phyloP scores from a whole-genome alignment of 306 rosid species.

The Hippophae gyantsensis region DNA sequence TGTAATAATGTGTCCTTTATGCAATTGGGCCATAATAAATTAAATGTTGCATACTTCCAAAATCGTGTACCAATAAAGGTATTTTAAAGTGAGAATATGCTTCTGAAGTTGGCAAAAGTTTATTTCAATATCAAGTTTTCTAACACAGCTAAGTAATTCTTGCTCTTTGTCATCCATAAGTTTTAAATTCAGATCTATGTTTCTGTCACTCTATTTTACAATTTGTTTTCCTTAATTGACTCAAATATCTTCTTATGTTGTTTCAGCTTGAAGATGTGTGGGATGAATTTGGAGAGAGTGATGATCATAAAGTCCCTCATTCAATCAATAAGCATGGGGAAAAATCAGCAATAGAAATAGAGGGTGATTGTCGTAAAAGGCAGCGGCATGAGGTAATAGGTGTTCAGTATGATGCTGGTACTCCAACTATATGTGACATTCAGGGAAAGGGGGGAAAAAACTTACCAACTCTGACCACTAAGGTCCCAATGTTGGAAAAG shows the following conservation, averaged over 20 bases:
- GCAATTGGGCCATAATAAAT: too few relatives aligned
- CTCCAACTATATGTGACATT: conserved; percentile 23
- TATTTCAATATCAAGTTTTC: too few relatives aligned
- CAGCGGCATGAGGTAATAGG: conserved; percentile 23
- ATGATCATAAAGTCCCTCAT: conserved; percentile 46
- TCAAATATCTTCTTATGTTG: not conserved
- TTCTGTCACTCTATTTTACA: too few relatives aligned
- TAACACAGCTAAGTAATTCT: too few relatives aligned
- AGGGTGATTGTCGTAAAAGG: conserved; percentile 33
- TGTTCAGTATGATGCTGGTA: conserved; percentile 21
- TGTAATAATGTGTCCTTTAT: too few relatives aligned
- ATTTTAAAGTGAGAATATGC: too few relatives aligned
- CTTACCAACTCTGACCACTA: conserved; percentile 25
- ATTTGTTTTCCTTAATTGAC: too few relatives aligned
- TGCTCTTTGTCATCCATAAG: too few relatives aligned
- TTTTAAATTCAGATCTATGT: too few relatives aligned
- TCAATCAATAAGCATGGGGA: conserved; percentile 25
- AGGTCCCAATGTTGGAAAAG: conserved; percentile 42
- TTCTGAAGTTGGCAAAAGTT: too few relatives aligned
- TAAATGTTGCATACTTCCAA: too few relatives aligned
- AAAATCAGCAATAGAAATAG: conserved; percentile 14
- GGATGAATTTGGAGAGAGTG: conserved; percentile 48
- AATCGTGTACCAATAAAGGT: too few relatives aligned
- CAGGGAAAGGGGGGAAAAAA: conserved; percentile 26
- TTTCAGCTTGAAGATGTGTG: conserved; percentile 58